phyloP scores from a whole-genome alignment of 164 flowering plant species.

The Buxus sempervirens region DNA sequence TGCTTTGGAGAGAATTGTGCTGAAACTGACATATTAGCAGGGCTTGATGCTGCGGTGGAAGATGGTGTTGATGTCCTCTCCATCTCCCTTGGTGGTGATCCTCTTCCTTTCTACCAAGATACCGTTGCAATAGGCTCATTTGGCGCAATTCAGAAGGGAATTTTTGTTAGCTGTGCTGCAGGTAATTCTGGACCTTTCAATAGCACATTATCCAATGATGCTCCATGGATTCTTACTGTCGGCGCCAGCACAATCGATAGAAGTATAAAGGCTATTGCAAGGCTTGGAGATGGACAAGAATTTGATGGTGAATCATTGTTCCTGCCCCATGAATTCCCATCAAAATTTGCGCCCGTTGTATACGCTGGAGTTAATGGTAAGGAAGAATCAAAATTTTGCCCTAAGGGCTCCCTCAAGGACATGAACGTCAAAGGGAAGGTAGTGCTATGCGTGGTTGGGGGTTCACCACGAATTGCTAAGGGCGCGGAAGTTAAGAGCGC shows the following conservation, averaged over 20 bases:
- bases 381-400: slow-evolving; percentile 17
- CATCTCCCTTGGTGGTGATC: slow-evolving; percentile 32
- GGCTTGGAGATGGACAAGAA: slow-evolving; percentile 37
- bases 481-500: slow-evolving; percentile 39
- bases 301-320: slow-evolving; percentile 43
- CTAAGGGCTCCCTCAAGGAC: slow-evolving; percentile 19
- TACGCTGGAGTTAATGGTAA: slow-evolving; percentile 30
- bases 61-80: slow-evolving; percentile 60
- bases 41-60: slow-evolving; percentile 42
- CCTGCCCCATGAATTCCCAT: slow-evolving; percentile 27
- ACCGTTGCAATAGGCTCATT: slow-evolving; percentile 39
- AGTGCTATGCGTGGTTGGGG: slow-evolving; percentile 37
- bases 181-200: slow-evolving; percentile 49
- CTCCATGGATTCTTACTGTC: slow-evolving; percentile 66
- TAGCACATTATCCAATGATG: slow-evolving; percentile 35
- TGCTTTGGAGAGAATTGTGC: slow-evolving; percentile 28
- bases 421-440: slow-evolving; percentile 35
- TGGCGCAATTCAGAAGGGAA: slow-evolving; percentile 44
- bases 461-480: slow-evolving; percentile 22
- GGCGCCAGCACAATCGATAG: slow-evolving; percentile 59
- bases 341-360: slow-evolving; percentile 29
- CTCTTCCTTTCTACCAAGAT: slow-evolving; percentile 25
- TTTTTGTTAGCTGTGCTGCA: slow-evolving; percentile 48
- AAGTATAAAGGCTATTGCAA: slow-evolving; percentile 20
- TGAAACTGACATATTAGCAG: slow-evolving; percentile 38